These are phyloP conservation scores for Candida cerambycidarum DNA, from an alignment of 805 yeast species.

Conservation along the genomic window DNA sequence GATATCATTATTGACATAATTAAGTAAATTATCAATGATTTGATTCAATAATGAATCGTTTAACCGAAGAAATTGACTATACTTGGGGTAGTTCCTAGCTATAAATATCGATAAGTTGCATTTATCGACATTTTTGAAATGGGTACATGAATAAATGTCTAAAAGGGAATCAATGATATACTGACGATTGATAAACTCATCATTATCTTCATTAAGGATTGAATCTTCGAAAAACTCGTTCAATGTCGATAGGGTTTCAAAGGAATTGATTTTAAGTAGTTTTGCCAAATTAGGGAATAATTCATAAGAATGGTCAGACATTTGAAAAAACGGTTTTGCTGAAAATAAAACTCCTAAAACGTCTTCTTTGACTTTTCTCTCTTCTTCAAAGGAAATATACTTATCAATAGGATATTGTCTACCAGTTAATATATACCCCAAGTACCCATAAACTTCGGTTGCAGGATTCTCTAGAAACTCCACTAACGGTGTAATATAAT, in stretches of 20 bases:
- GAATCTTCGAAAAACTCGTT: constrained; percentile 86
- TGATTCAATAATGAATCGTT: constrained; percentile 56
- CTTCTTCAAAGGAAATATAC: constrained; percentile 33
- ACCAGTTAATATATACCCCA: constrained; percentile 72
- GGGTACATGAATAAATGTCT: constrained; percentile 49
- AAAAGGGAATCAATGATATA: constrained; percentile 71
- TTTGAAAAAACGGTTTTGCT: not conserved
- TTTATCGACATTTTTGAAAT: constrained; percentile 23
- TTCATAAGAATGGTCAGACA: too few species aligned
- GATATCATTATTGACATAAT: constrained; percentile 28
- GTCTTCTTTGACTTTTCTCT: constrained; percentile 46
- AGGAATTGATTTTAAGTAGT: constrained; percentile 55
- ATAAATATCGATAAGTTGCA: constrained; percentile 63
- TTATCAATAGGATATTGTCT: constrained; percentile 76
- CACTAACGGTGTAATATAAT: constrained; percentile 67
- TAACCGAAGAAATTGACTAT: constrained; percentile 74
- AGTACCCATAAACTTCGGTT: constrained; percentile 42
- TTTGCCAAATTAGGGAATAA: constrained; percentile 69
- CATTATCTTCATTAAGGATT: constrained; percentile 55
- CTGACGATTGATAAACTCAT: constrained; percentile 58
- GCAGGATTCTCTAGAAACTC: constrained; percentile 49
- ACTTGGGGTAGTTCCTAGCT: constrained; percentile 81
- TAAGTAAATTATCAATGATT: constrained; percentile 52
- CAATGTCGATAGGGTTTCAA: constrained; percentile 62
- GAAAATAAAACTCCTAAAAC: constrained; percentile 56